Base-by-base conservation (phyloP, 1,284 basidiomycete genomes). In the Ustilago loliicola region DNA sequence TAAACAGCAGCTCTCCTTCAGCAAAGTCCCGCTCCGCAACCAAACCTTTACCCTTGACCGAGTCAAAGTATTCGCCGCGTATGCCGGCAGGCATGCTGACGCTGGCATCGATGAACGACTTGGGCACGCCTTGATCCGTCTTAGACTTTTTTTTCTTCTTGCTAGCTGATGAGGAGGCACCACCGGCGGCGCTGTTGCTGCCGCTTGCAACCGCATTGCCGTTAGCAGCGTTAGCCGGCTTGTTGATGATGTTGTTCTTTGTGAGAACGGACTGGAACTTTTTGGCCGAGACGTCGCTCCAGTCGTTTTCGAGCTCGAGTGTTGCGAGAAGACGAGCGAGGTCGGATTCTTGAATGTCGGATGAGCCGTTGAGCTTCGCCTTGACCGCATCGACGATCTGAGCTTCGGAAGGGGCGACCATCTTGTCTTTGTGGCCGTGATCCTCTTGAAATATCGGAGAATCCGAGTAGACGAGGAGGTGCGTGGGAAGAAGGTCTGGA, bases 31-130 rank as follows among this genome's bases (percentile, higher is more conserved):
- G 89, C 29, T 87, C 90, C 1, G 93, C 93, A 0, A 95, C 90
- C 32, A 96, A 88, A 0, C 94, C 94, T 81, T 96, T 95, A 10
- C 94, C 94, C 82, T 92, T 94, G 70, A 89, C 87, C 61, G 89
- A 88, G 57, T 91, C 89, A 82, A 94, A 94, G 87, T 91, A 90
- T 80, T 89, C 89, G 2, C 93, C 92, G 61, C 90, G 88, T 13
- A 93, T 89, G 17, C 79, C 79, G 2, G 67, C 1, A 0, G 83
- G 82, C 11, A 83, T 50, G 15, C 57, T 2, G n/a, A 84, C 40
- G 23, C 30, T 13, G 10, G 64, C 2, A 61, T 84, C 83, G 67
- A 83, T 72, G 23, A 47, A 63, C 2, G 83, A 84, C 23, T 70
- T 68, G 17, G 81, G 81, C 11, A 83, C 58, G 0, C 54, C 40